These are phyloP conservation scores for Peronospora farinosa DNA, from an alignment of 352 stramenopile genomes.

Conservation along the genomic window DNA sequence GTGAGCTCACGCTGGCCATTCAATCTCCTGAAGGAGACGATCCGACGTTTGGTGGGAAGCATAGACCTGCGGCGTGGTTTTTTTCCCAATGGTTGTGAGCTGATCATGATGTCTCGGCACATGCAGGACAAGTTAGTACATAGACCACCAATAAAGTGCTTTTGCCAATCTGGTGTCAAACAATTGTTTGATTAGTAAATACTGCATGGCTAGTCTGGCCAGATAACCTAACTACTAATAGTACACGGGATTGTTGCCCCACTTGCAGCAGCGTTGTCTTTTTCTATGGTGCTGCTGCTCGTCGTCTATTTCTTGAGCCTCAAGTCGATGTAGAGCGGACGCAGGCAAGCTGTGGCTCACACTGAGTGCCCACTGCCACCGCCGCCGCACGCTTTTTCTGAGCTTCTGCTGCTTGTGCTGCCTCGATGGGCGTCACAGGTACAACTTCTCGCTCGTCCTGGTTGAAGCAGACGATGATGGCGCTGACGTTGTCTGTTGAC, in stretches of 20 bases:
- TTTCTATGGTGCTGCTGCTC: slow-evolving; percentile 26
- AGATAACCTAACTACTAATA: slow-evolving; percentile 32
- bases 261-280: slow-evolving; percentile 14
- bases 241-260: slow-evolving; percentile 22
- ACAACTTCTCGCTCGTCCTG: slow-evolving; percentile 37
- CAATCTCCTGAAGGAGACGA: slow-evolving; percentile 16
- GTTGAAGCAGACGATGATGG: slow-evolving; percentile 75
- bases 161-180: slow-evolving; percentile 6
- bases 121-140: no score
- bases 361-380: slow-evolving; percentile 11
- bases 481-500: slow-evolving; percentile 81
- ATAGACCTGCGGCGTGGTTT: background rate
- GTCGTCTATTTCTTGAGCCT: slow-evolving; percentile 11
- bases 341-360: slow-evolving; percentile 6
- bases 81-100: background rate
- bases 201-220: slow-evolving; percentile 11
- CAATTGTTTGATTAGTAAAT: slow-evolving; percentile 27
- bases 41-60: slow-evolving; percentile 4
- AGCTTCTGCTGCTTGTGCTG: slow-evolving; percentile 24
- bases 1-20: slow-evolving; percentile 15
- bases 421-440: slow-evolving; percentile 33
- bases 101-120: background rate
- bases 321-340: slow-evolving; percentile 1
- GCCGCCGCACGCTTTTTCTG: slow-evolving; percentile 27
- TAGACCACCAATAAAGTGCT: background rate